A percentile compares a stretch with the other conserved stretches of the same genome.
phyloP scores from a whole-genome alignment of 1,139 yeast species.

The Blastobotrys elegans region DNA sequence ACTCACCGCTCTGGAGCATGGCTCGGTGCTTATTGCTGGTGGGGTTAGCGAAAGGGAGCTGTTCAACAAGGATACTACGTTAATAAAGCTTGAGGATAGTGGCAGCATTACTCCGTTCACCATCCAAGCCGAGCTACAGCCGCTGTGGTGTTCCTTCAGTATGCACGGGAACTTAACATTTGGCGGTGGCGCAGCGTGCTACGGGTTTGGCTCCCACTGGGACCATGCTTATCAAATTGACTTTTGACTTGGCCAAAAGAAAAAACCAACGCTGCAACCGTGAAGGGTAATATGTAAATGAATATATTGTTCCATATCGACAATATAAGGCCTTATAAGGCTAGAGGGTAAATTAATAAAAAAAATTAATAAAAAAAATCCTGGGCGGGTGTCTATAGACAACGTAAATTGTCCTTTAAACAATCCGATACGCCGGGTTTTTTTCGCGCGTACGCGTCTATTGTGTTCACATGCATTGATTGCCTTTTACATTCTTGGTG shows the following conservation, averaged over 20 bases:
- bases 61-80: constrained; percentile 37
- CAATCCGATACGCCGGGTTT: no score
- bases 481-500: no score
- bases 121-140: constrained; percentile 31
- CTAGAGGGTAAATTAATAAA: no score
- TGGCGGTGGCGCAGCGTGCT: constrained; percentile 83
- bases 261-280: neutral
- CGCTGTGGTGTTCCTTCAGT: constrained; percentile 60
- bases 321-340: no score
- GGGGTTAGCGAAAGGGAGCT: constrained; percentile 49
- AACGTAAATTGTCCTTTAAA: no score
- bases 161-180: constrained; percentile 36
- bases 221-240: constrained; percentile 32
- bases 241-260: neutral
- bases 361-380: no score
- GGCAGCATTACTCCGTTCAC: constrained; percentile 19
- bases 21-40: constrained; percentile 47
- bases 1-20: constrained; percentile 16
- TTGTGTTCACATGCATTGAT: no score
- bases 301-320: no score
- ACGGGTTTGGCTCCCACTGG: constrained; percentile 74
- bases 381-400: no score
- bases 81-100: constrained; percentile 37
- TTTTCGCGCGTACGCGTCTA: no score
- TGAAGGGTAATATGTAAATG: no score